These are phyloP conservation scores for Lepidium sativum DNA, from an alignment of 345 rosid genomes.

Conservation along the genomic window DNA sequence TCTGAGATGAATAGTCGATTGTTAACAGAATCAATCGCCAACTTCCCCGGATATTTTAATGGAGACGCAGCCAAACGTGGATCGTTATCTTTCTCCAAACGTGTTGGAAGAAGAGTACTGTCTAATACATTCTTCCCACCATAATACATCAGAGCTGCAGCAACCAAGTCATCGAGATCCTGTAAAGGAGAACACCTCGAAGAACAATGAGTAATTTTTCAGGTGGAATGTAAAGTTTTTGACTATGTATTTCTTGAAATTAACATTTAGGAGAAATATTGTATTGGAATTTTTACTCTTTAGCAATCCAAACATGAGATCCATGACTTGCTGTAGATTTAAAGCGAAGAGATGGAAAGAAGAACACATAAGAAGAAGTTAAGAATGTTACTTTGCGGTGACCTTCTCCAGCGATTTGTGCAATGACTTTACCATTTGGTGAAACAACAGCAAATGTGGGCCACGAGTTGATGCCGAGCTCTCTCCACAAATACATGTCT, in stretches of 20 bases:
- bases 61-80: slow-evolving; percentile 71
- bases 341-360: not conserved
- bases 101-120: slow-evolving; percentile 54
- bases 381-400: slow-evolving; percentile 53
- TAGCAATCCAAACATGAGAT: not conserved
- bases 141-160: slow-evolving; percentile 75
- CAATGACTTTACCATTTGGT: slow-evolving; percentile 80
- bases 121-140: slow-evolving; percentile 66
- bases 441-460: slow-evolving; percentile 86
- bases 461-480: slow-evolving; percentile 91
- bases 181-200: slow-evolving; percentile 17
- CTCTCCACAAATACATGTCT: slow-evolving; percentile 86
- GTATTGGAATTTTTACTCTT: not conserved
- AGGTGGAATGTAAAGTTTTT: not conserved
- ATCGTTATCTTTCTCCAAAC: slow-evolving; percentile 78
- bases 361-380: not conserved
- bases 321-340: not conserved
- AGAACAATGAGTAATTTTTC: not conserved
- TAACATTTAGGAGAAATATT: not conserved
- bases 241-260: not conserved
- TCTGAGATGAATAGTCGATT: slow-evolving; percentile 89
- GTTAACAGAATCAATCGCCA: slow-evolving; percentile 79
- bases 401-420: slow-evolving; percentile 86
- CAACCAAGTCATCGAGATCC: slow-evolving; percentile 87
- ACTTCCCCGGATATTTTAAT: slow-evolving; percentile 89